Conservation (phyloP, 1,139 yeast species). For the Spencermartinsiella ligniputridi region DNA sequence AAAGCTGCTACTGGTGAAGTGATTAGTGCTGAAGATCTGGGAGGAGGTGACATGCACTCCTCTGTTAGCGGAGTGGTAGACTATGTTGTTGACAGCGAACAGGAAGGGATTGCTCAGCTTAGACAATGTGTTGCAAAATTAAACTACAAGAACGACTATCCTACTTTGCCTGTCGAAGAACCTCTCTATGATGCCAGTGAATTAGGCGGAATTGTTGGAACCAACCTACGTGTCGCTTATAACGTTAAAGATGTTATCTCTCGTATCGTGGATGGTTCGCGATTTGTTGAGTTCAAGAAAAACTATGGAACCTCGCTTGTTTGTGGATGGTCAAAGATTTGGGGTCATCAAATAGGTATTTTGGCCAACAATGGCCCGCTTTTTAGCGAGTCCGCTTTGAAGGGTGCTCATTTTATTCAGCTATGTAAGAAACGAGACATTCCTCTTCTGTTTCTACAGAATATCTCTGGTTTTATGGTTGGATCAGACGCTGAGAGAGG, state of each 20-base stretch:
- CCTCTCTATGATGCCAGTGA: constrained; percentile 32
- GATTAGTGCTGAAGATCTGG: constrained; percentile 34
- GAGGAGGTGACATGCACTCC: constrained; percentile 37
- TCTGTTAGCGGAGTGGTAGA: constrained; percentile 34
- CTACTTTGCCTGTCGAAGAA: constrained; percentile 21
- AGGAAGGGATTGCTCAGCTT: constrained; percentile 32
- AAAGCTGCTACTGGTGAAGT: constrained; percentile 38
- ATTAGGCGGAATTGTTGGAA: constrained; percentile 33
- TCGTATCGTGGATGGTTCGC: constrained; percentile 34
- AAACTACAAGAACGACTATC: constrained; percentile 21
- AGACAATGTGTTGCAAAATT: constrained; percentile 31
- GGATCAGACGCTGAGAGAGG: constrained; percentile 36
- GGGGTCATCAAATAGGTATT: constrained; percentile 34
- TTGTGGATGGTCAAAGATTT: constrained; percentile 31
- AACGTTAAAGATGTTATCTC: constrained; percentile 35
- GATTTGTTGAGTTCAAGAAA: constrained; percentile 32
- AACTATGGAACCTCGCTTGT: constrained; percentile 34
- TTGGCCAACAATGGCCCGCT: constrained; percentile 36
- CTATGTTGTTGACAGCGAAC: constrained; percentile 33
- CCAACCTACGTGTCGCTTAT: constrained; percentile 32
- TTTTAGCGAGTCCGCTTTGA: constrained; percentile 33
- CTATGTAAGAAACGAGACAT: constrained; percentile 34
- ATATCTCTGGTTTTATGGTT: constrained; percentile 36
- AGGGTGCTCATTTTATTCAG: constrained; percentile 36
- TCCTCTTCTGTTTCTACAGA: constrained; percentile 34